Percentiles rank a stretch among this genome's conserved stretches.
Conservation (phyloP, 2,329 filamentous ascomycete genomes). For the Proliferodiscus dingleyae region DNA sequence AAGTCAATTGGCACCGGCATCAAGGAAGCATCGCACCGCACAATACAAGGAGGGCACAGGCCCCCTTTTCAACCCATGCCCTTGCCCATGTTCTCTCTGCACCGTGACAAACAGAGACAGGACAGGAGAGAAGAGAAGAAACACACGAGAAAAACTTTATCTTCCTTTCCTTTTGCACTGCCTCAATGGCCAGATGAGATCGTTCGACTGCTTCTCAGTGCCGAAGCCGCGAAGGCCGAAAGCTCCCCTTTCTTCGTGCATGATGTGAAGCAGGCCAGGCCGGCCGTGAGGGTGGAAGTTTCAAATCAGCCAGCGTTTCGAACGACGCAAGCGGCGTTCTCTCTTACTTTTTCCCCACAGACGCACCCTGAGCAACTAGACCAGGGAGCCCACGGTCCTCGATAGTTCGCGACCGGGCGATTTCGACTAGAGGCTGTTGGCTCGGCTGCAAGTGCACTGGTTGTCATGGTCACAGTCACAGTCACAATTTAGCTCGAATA, state of each 20-base stretch:
- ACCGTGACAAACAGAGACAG: too few species aligned
- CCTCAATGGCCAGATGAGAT: background rate
- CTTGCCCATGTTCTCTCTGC: background rate
- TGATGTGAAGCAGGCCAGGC: background rate
- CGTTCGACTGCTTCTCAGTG: too few species aligned
- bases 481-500: background rate
- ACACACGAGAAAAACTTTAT: background rate
- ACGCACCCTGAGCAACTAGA: too few species aligned
- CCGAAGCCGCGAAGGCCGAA: too few species aligned
- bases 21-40: too few species aligned
- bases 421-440: background rate
- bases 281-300: too few species aligned
- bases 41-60: too few species aligned
- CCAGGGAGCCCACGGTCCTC: too few species aligned
- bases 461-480: background rate
- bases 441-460: too few species aligned
- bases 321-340: background rate
- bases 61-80: background rate
- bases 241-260: background rate
- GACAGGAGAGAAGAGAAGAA: too few species aligned
- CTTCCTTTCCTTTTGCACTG: slow-evolving; percentile 1
- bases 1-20: background rate
- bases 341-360: slow-evolving; percentile 5
- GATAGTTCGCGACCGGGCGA: background rate
- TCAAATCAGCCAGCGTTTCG: background rate